These are phyloP conservation scores for Debaryomyces sp. DNA, from an alignment of 1,139 yeast species.

Conservation along the genomic window DNA sequence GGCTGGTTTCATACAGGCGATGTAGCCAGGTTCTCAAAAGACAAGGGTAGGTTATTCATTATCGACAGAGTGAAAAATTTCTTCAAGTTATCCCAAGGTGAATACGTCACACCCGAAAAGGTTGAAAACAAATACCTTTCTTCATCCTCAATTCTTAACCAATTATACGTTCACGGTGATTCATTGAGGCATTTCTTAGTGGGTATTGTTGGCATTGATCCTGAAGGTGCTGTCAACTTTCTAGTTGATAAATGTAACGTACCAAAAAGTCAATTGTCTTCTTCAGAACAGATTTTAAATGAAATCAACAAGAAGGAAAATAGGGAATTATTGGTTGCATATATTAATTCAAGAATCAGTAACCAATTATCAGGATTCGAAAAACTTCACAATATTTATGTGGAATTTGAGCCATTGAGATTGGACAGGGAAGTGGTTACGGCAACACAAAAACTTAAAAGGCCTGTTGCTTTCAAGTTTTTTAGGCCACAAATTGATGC, in stretches of 20 bases:
- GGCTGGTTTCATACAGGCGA: conserved; percentile 83
- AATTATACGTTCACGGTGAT: conserved; percentile 55
- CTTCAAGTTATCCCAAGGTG: conserved; percentile 82
- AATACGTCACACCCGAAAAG: conserved; percentile 78
- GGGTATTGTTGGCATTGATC: conserved; percentile 47
- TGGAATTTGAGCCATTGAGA: conserved; percentile 43
- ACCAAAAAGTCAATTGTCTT: conserved; percentile 8
- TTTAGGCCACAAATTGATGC: conserved; percentile 24
- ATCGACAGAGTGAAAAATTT: conserved; percentile 81
- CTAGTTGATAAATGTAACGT: conserved; percentile 19
- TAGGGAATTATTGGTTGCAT: conserved; percentile 27
- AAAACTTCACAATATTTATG: conserved; percentile 35
- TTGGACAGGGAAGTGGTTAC: conserved; percentile 43
- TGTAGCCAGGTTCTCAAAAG: conserved; percentile 56
- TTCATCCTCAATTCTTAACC: conserved; percentile 52
- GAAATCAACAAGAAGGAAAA: conserved; percentile 29
- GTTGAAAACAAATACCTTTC: conserved; percentile 68
- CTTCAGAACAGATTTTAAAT: conserved; percentile 24
- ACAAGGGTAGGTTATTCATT: conserved; percentile 58
- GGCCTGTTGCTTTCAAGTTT: conserved; percentile 39
- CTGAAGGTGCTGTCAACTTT: conserved; percentile 22
- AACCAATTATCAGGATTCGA: conserved; percentile 36
- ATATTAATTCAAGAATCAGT: conserved; percentile 30
- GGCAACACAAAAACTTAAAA: conserved; percentile 44
- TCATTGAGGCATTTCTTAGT: conserved; percentile 33